phyloP scores from a whole-genome alignment of 768 basidiomycete genomes.

The Rubroboletus pulcherrimus region DNA sequence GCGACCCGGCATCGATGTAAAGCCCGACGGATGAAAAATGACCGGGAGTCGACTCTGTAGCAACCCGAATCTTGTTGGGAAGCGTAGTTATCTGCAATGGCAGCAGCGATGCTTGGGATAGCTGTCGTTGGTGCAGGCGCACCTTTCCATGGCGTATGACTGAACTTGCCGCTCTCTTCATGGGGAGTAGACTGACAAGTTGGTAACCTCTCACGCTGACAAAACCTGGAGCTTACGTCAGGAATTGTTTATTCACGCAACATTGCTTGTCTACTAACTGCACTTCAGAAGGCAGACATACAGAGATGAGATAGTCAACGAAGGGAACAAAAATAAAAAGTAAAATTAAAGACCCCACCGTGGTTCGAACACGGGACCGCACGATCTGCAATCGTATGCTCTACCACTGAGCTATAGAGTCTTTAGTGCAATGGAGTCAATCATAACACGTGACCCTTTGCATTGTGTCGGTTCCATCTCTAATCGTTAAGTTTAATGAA shows the following conservation, averaged over 20 bases:
- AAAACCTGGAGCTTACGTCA: conserved; percentile 4
- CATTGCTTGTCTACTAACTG: no score
- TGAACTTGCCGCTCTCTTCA: conserved; percentile 39
- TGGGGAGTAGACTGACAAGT: conserved; percentile 18
- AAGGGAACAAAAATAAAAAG: no score
- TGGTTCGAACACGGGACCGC: conserved; percentile 56
- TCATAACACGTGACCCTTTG: neutral
- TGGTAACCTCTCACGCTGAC: neutral
- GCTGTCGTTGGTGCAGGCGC: conserved; percentile 21
- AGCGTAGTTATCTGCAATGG: conserved; percentile 74
- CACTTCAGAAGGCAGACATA: neutral
- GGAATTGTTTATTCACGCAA: neutral
- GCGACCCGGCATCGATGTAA: conserved; percentile 89
- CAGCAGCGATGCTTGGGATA: conserved; percentile 28
- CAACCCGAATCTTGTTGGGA: conserved; percentile 88
- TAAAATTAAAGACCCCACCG: conserved; percentile 41
- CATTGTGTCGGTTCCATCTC: no score
- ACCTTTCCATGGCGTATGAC: conserved; percentile 36
- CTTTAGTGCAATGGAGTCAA: neutral
- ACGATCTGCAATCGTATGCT: conserved; percentile 61
- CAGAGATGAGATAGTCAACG: no score
- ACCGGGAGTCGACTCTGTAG: conserved; percentile 85
- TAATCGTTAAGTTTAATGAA: conserved; percentile 1
- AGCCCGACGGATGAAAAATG: conserved; percentile 94
- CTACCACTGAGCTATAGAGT: conserved; percentile 47